These are phyloP conservation scores for Mucor mucedo DNA, from an alignment of 371 early-diverging fungal species.

Conservation along the genomic window DNA sequence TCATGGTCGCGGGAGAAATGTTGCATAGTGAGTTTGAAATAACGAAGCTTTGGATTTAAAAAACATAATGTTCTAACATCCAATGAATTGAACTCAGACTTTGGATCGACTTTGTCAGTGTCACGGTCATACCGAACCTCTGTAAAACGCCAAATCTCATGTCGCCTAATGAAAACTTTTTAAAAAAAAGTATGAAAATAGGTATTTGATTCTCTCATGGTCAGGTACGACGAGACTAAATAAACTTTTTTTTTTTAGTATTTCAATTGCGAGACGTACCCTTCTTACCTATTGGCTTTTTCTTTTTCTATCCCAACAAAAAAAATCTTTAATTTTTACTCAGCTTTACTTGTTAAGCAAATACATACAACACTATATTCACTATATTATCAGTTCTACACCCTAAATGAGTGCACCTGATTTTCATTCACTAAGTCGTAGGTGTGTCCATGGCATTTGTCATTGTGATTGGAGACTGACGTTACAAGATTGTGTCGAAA, in stretches of 20 bases:
- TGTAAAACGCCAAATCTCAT: too few relatives aligned
- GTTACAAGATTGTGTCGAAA: slow-evolving; percentile 25
- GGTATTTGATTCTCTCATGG: neutral
- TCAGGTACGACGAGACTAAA: too few relatives aligned
- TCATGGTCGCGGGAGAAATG: neutral
- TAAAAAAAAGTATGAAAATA: too few relatives aligned
- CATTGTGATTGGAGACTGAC: slow-evolving; percentile 38
- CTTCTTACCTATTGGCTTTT: too few relatives aligned
- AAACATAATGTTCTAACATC: neutral
- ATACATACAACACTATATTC: neutral
- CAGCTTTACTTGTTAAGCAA: too few relatives aligned
- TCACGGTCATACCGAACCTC: neutral
- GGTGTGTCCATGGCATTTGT: slow-evolving; percentile 26
- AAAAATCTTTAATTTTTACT: too few relatives aligned
- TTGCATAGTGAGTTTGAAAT: slow-evolving; percentile 2
- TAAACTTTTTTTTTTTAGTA: slow-evolving; percentile 3
- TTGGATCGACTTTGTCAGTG: neutral
- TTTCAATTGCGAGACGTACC: neutral
- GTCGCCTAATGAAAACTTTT: too few relatives aligned
- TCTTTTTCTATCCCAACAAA: too few relatives aligned
- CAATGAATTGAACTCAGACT: neutral
- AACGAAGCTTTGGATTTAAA: slow-evolving; percentile 1
- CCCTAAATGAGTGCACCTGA: neutral
- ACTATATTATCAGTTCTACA: neutral
- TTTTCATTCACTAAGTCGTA: slow-evolving; percentile 14